Conservation (phyloP, 2,329 filamentous ascomycete species). For the Fusarium transvaalense region DNA sequence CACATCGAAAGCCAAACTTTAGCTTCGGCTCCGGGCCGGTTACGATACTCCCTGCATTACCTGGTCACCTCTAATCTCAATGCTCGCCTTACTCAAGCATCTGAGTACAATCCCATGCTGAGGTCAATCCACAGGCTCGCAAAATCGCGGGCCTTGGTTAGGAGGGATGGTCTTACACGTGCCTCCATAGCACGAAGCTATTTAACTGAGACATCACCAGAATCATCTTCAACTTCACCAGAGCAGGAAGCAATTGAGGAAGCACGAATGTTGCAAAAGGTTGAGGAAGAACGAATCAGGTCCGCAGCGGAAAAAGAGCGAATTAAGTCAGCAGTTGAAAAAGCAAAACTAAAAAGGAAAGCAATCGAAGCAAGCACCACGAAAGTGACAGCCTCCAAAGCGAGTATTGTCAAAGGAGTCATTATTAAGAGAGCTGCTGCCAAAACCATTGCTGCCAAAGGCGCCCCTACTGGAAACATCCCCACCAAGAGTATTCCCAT, state of each 20-base stretch:
- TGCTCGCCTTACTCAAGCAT: background rate
- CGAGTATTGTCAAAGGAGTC: background rate
- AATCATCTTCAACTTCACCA: background rate
- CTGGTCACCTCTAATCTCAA: background rate
- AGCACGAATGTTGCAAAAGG: background rate
- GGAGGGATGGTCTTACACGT: background rate
- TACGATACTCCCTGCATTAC: background rate
- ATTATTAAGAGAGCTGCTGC: background rate
- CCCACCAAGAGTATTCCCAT: background rate
- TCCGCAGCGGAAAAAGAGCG: background rate
- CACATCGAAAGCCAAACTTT: background rate
- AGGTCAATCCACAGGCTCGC: slow-evolving; percentile 6
- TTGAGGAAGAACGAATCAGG: background rate
- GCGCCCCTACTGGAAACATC: background rate
- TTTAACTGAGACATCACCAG: background rate
- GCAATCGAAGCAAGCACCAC: background rate
- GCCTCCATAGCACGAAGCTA: background rate
- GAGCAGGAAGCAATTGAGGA: background rate
- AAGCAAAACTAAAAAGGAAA: slow-evolving; percentile 1
- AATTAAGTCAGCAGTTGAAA: slow-evolving; percentile 1
- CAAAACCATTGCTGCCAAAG: background rate
- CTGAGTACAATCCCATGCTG: slow-evolving; percentile 4
- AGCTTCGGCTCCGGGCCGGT: background rate
- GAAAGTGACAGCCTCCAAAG: background rate
- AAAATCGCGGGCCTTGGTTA: background rate